A percentile compares a stretch with the other conserved stretches of the same genome.
Evolutionary conservation across 2,329 filamentous ascomycete genomes (phyloP).

Genomic region (Venturiaceae sp.): DNA sequence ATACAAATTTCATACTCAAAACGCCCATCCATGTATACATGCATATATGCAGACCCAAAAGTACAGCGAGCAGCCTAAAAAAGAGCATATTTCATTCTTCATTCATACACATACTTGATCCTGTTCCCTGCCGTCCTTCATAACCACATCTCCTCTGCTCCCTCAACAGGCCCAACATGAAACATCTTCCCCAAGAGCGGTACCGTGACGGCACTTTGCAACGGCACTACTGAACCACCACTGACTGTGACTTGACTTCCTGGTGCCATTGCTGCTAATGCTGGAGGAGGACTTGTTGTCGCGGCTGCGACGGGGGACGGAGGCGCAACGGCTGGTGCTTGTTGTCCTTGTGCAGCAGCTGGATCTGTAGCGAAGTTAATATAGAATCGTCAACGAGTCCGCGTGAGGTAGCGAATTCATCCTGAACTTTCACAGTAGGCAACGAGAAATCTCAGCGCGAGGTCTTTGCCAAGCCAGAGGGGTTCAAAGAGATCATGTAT

Average conservation of each 20-base stretch:
- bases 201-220: constrained; percentile 8
- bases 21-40: neutral
- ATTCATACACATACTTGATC: neutral
- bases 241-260: neutral
- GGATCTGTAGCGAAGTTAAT: neutral
- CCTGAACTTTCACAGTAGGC: too few relatives aligned
- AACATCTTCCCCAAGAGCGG: constrained; percentile 5
- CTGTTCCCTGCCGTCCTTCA: neutral
- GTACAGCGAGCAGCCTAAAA: neutral
- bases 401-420: too few relatives aligned
- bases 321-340: neutral
- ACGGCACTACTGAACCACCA: neutral
- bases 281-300: neutral
- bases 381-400: too few relatives aligned
- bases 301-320: neutral
- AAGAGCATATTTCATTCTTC: neutral
- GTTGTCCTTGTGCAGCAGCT: neutral
- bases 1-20: neutral
- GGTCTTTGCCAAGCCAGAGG: too few relatives aligned
- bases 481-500: too few relatives aligned
- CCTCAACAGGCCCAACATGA: constrained; percentile 6
- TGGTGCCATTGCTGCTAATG: neutral
- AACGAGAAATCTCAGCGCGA: too few relatives aligned
- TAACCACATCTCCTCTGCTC: neutral
- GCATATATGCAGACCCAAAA: neutral